phyloP scores from a whole-genome alignment of 176 grass and related monocot genomes.

The Stipa capillata region DNA sequence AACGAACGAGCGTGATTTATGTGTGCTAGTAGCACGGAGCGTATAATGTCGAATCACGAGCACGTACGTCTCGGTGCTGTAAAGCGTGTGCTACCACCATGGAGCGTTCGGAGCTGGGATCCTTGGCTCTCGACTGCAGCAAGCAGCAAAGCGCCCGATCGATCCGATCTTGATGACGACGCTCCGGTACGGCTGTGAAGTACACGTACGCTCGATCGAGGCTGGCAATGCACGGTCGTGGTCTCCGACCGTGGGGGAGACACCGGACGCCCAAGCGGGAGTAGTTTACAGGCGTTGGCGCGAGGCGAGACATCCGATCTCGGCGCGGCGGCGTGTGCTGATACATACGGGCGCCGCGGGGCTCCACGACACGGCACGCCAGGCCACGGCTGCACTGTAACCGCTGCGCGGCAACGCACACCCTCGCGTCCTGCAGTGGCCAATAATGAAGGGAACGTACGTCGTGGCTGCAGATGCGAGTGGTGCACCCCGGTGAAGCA shows the following conservation, averaged over 20 bases:
- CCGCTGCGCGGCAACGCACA: too few relatives aligned
- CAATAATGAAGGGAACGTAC: neutral
- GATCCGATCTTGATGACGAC: neutral
- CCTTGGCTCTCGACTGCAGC: neutral
- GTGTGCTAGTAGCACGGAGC: neutral
- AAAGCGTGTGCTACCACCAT: conserved; percentile 2
- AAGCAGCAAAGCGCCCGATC: neutral
- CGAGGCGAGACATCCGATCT: neutral
- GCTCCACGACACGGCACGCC: neutral
- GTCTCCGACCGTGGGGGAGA: neutral
- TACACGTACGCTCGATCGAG: too few relatives aligned
- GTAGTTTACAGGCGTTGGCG: neutral
- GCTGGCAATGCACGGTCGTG: too few relatives aligned
- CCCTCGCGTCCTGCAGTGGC: too few relatives aligned
- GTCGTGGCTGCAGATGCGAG: conserved; percentile 19
- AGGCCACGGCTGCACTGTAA: too few relatives aligned
- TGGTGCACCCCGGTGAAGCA: neutral
- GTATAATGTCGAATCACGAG: neutral
- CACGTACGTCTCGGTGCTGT: neutral
- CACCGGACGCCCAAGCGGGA: neutral
- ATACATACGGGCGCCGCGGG: too few relatives aligned
- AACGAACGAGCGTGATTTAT: neutral
- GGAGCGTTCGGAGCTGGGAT: neutral
- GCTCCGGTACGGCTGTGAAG: conserved; percentile 16
- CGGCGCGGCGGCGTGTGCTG: neutral